Evolutionary conservation across 192 early-diverging fungal species (phyloP).

Genomic region (Coemansia sp.): DNA sequence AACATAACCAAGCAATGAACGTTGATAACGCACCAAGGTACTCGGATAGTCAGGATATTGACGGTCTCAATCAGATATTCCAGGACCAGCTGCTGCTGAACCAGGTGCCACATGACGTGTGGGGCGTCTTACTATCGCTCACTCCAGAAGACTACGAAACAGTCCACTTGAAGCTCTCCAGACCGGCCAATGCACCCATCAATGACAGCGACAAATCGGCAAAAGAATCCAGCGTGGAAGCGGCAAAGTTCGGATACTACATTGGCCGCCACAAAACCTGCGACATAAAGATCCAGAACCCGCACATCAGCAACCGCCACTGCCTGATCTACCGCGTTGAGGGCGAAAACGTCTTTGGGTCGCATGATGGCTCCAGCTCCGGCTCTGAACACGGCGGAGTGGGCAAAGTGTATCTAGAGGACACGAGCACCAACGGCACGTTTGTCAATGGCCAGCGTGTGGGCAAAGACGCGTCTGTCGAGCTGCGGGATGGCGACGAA

Average conservation of each 20-base stretch:
- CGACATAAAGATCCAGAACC: conserved; percentile 51
- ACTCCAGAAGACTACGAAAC: conserved; percentile 54
- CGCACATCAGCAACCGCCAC: conserved; percentile 57
- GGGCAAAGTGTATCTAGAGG: conserved; percentile 42
- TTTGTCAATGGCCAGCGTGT: conserved; percentile 64
- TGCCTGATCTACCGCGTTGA: conserved; percentile 56
- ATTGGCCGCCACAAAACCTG: conserved; percentile 56
- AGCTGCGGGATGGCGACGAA: conserved; percentile 62
- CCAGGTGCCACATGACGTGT: conserved; percentile 49
- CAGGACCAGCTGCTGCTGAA: conserved; percentile 52
- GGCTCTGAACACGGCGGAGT: conserved; percentile 1
- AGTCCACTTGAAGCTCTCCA: conserved; percentile 44
- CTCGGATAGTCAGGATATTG: conserved; percentile 44
- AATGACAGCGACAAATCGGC: neutral
- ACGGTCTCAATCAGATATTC: conserved; percentile 47
- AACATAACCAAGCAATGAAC: neutral
- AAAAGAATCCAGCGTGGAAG: neutral
- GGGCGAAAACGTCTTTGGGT: conserved; percentile 10
- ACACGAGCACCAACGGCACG: conserved; percentile 70
- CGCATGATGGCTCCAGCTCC: neutral
- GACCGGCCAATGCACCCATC: neutral
- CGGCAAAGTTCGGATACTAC: conserved; percentile 46
- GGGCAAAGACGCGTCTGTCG: conserved; percentile 50
- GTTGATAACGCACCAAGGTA: neutral
- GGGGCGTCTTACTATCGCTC: conserved; percentile 55